Evolutionary conservation across 192 early-diverging fungal genomes (phyloP).

Genomic region (Umbelopsis ramanniana): DNA sequence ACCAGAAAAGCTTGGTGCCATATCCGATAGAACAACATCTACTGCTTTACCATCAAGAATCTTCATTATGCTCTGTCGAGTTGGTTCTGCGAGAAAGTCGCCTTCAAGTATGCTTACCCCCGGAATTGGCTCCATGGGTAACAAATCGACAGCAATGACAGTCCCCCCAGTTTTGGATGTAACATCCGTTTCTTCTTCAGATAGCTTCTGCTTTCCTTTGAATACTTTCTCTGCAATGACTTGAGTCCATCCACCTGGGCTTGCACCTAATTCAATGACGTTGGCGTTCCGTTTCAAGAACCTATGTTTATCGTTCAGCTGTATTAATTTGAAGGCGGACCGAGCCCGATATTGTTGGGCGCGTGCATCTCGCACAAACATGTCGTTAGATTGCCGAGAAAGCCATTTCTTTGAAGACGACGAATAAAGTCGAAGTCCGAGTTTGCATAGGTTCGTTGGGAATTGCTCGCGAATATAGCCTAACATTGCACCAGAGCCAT

Average conservation of each 20-base stretch:
- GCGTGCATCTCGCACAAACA: constrained; percentile 63
- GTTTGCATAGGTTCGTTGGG: not conserved
- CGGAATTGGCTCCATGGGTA: constrained; percentile 69
- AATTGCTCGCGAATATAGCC: not conserved
- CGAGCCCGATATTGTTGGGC: constrained; percentile 68
- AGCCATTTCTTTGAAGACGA: constrained; percentile 64
- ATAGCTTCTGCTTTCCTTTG: constrained; percentile 7
- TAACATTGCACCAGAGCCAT: not conserved
- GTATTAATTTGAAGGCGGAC: constrained; percentile 75
- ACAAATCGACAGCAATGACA: constrained; percentile 73
- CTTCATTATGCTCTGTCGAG: constrained; percentile 41
- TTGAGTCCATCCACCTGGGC: constrained; percentile 84
- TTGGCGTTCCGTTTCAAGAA: constrained; percentile 29
- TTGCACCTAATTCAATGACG: constrained; percentile 70
- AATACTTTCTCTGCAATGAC: constrained; percentile 55
- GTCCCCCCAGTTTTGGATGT: constrained; percentile 43
- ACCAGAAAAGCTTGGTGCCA: constrained; percentile 84
- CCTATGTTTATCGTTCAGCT: constrained; percentile 56
- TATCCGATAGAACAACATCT: constrained; percentile 66
- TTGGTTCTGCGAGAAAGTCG: constrained; percentile 59
- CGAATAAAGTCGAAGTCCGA: constrained; percentile 18
- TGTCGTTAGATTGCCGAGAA: constrained; percentile 66
- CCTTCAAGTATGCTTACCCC: constrained; percentile 67
- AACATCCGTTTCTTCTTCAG: constrained; percentile 1
- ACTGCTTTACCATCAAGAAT: constrained; percentile 44